Evolutionary conservation across 176 grass and related monocot genomes (phyloP).

Genomic region (Musa beccarii): DNA sequence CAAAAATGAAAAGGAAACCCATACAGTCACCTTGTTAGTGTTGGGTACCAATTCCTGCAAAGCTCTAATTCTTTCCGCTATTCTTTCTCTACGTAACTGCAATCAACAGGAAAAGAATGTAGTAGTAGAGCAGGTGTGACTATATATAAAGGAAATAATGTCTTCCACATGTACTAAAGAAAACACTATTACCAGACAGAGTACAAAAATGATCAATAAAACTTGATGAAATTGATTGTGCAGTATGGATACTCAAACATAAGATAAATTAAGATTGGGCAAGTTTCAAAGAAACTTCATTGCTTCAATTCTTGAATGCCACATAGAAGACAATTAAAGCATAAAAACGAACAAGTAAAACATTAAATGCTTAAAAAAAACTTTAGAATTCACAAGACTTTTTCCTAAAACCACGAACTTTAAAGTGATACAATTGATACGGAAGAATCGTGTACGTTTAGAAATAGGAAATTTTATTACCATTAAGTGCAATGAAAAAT

Average conservation of each 20-base stretch:
- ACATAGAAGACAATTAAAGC: neutral
- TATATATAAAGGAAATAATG: constrained; percentile 2
- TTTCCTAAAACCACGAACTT: no score
- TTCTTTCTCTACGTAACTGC: constrained; percentile 95
- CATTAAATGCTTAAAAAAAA: neutral
- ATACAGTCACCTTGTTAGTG: constrained; percentile 78
- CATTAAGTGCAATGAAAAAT: neutral
- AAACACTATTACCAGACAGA: neutral
- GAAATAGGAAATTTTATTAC: neutral
- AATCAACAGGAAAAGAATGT: constrained; percentile 10
- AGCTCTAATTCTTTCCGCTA: constrained; percentile 95
- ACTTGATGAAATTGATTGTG: neutral
- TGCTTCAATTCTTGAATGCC: no score
- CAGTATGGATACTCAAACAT: no score
- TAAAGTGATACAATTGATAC: no score
- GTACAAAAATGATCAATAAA: neutral
- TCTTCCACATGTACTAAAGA: neutral
- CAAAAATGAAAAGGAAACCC: neutral
- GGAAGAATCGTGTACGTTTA: neutral
- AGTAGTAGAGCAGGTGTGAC: neutral
- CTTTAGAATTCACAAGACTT: neutral
- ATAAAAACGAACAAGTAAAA: neutral
- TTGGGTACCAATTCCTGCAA: constrained; percentile 97
- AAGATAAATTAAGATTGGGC: no score
- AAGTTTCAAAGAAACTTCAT: no score